A percentile compares a stretch with the other conserved stretches of the same genome.
phyloP scores from a whole-genome alignment of 1,139 yeast species.

The Meyerozyma sp. region DNA sequence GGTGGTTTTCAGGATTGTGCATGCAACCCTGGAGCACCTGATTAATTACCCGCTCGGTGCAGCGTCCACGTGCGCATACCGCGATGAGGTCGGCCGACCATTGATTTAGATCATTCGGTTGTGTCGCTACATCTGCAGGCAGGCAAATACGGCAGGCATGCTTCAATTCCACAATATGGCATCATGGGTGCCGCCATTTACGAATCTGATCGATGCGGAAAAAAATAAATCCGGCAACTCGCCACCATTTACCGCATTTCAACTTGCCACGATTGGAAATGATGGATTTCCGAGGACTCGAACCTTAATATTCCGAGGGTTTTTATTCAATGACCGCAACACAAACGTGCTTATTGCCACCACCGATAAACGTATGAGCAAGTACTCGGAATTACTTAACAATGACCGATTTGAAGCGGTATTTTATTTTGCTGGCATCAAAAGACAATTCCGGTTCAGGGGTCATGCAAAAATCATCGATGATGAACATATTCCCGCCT shows the following conservation, averaged over 20 bases:
- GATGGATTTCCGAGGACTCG: constrained; percentile 59
- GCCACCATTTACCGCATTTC: constrained; percentile 52
- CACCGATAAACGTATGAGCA: constrained; percentile 67
- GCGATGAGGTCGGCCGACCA: background rate
- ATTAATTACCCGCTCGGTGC: too few species aligned
- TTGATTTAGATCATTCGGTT: background rate
- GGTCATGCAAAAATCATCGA: constrained; percentile 56
- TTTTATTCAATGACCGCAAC: constrained; percentile 62
- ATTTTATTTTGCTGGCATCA: constrained; percentile 57
- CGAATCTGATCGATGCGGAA: constrained; percentile 45
- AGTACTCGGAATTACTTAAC: constrained; percentile 46
- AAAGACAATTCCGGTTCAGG: constrained; percentile 67
- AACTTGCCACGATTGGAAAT: constrained; percentile 62
- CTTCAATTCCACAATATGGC: constrained; percentile 50
- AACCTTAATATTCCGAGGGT: constrained; percentile 71
- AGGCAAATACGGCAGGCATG: constrained; percentile 7
- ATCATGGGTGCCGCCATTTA: constrained; percentile 65
- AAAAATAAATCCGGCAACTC: constrained; percentile 21
- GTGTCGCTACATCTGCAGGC: background rate
- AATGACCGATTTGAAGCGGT: constrained; percentile 69
- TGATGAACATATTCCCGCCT: constrained; percentile 23
- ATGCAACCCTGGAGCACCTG: too few species aligned
- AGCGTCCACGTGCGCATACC: background rate
- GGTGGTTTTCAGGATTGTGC: too few species aligned
- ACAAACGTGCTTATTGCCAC: constrained; percentile 67